phyloP scores from a whole-genome alignment of 139 green algal genomes.

The Chlorella sp. region DNA sequence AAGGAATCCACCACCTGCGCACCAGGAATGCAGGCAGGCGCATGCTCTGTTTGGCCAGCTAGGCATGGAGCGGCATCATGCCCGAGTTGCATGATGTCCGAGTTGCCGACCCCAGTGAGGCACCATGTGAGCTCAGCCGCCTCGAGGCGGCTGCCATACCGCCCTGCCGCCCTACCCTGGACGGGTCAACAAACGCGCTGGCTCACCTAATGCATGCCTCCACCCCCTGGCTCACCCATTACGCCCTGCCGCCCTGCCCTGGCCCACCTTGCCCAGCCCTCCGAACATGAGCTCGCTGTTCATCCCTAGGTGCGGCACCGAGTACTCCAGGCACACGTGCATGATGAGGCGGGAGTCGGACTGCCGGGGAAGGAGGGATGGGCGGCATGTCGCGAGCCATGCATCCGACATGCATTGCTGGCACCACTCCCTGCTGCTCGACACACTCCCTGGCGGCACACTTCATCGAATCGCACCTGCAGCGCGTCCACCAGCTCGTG shows the following conservation, averaged over 20 bases:
- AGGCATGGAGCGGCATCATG: no score
- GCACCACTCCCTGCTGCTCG: background rate
- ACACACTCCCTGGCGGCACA: background rate
- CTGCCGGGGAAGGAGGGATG: background rate
- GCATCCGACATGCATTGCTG: background rate
- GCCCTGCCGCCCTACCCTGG: no score
- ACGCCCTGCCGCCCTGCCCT: background rate
- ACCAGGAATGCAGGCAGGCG: background rate
- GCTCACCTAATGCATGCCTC: no score
- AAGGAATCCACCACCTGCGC: slow-evolving; percentile 47
- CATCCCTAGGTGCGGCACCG: slow-evolving; percentile 46
- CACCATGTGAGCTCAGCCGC: no score
- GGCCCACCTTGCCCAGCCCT: slow-evolving; percentile 42
- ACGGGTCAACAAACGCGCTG: no score
- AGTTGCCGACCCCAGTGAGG: no score
- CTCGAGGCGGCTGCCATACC: no score
- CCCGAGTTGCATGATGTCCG: no score
- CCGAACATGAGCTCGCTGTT: slow-evolving; percentile 45
- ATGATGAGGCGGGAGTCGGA: slow-evolving; percentile 17
- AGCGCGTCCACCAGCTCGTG: slow-evolving; percentile 16
- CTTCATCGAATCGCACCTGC: no score
- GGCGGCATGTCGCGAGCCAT: no score
- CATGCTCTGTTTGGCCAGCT: no score
- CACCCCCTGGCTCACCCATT: no score
- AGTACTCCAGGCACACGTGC: slow-evolving; percentile 55